phyloP scores from a whole-genome alignment of 2,329 filamentous ascomycete species.

The Colletotrichum sp. region DNA sequence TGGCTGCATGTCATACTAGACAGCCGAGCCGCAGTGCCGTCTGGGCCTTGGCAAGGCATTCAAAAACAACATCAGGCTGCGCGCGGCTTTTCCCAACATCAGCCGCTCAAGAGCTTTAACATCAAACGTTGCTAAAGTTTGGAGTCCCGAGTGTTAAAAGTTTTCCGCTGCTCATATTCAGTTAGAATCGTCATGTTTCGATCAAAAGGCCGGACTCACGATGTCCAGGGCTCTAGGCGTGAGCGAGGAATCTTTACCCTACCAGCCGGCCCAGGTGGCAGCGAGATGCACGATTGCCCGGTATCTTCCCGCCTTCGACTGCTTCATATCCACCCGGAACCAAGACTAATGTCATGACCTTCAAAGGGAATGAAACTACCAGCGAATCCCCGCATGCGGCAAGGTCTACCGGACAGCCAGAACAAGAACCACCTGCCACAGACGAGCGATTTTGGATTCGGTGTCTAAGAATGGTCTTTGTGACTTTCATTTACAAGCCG shows the following conservation, averaged over 20 bases:
- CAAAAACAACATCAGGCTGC: background rate
- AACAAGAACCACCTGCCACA: fast-evolving
- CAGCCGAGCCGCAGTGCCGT: background rate
- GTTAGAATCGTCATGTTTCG: fast-evolving
- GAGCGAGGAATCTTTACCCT: background rate
- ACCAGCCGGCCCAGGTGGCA: background rate
- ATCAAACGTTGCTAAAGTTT: background rate
- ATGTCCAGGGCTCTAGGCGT: background rate
- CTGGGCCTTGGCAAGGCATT: background rate
- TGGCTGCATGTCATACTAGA: background rate
- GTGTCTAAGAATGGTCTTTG: fast-evolving
- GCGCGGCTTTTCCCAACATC: background rate
- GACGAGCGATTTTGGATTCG: fast-evolving
- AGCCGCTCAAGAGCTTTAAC: background rate
- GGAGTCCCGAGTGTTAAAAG: fast-evolving
- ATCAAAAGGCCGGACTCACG: background rate
- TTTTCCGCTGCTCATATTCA: fast-evolving
- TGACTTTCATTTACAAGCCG: background rate
- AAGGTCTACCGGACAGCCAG: fast-evolving
- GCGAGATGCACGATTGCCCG: background rate
- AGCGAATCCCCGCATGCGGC: fast-evolving
- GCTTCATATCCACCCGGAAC: fast-evolving
- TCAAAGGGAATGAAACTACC: fast-evolving
- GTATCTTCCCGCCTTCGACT: fast-evolving
- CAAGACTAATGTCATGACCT: background rate